These are phyloP conservation scores for Dentipellis fragilis DNA, from an alignment of 768 basidiomycete genomes.

Conservation along the genomic window DNA sequence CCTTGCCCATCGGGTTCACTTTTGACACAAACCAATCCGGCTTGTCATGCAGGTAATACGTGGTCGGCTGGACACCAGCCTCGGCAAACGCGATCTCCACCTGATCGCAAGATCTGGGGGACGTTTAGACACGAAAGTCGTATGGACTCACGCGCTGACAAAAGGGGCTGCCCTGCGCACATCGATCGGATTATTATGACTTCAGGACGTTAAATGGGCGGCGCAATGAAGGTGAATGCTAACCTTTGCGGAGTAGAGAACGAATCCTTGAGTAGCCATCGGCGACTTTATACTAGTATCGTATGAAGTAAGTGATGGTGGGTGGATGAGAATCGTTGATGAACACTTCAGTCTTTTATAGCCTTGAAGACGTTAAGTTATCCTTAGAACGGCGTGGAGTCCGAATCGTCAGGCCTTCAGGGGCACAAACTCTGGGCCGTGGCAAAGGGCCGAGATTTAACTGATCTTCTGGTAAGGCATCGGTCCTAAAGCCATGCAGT, in stretches of 20 bases:
- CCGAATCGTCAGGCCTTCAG: too few relatives aligned
- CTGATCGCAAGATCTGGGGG: conserved; percentile 19
- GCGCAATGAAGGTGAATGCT: neutral
- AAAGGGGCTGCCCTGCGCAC: neutral
- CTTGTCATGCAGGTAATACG: conserved; percentile 50
- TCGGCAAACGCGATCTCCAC: conserved; percentile 53
- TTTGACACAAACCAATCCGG: conserved; percentile 59
- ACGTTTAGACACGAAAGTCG: neutral
- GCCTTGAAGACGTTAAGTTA: too few relatives aligned
- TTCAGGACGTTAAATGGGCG: neutral
- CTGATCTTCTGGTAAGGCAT: too few relatives aligned
- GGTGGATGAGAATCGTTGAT: too few relatives aligned
- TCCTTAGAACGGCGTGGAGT: too few relatives aligned
- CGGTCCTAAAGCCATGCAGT: too few relatives aligned
- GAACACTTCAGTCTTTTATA: too few relatives aligned
- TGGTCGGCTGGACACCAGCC: conserved; percentile 35
- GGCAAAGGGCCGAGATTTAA: too few relatives aligned
- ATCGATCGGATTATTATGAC: neutral
- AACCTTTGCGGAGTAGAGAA: neutral
- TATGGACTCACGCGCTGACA: neutral
- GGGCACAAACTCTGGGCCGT: too few relatives aligned
- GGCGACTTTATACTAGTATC: too few relatives aligned
- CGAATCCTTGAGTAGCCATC: neutral
- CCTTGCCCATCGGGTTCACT: conserved; percentile 62
- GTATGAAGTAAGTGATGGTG: too few relatives aligned